phyloP scores from a whole-genome alignment of 805 yeast species.

The Starmerella powellii region DNA sequence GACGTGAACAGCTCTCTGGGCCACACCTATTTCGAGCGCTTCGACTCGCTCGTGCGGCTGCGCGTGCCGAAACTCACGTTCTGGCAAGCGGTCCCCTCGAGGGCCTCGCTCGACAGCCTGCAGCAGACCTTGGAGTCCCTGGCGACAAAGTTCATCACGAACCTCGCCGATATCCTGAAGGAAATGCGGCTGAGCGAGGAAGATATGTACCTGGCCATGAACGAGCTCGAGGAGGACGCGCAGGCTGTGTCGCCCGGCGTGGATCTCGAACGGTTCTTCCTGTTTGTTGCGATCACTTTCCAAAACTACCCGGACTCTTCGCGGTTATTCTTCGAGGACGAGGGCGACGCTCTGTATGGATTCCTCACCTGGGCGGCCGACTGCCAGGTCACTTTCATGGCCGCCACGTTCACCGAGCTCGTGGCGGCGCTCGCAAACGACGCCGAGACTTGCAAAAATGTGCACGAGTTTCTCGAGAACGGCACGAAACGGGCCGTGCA shows the following conservation, averaged over 20 bases:
- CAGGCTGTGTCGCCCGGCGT: slow-evolving; percentile 41
- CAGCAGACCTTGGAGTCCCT: slow-evolving; percentile 21
- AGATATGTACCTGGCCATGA: slow-evolving; percentile 27
- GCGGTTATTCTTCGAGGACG: slow-evolving; percentile 52
- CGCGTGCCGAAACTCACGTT: slow-evolving; percentile 24
- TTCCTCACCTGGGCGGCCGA: slow-evolving; percentile 81
- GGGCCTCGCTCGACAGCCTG: slow-evolving; percentile 13
- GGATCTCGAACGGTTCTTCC: slow-evolving; percentile 77
- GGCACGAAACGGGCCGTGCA: background rate
- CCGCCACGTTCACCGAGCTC: slow-evolving; percentile 70
- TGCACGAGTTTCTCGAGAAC: slow-evolving; percentile 43
- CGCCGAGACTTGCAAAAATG: slow-evolving; percentile 19
- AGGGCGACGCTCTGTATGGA: slow-evolving; percentile 56
- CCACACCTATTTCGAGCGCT: slow-evolving; percentile 5
- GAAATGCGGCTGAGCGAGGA: slow-evolving; percentile 33
- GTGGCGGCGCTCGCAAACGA: slow-evolving; percentile 52
- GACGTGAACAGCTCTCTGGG: slow-evolving; percentile 22
- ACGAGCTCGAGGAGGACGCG: slow-evolving; percentile 12
- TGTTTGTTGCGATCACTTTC: slow-evolving; percentile 61
- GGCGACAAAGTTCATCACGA: slow-evolving; percentile 25
- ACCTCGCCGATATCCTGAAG: slow-evolving; percentile 31
- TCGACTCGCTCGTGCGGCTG: slow-evolving; percentile 19
- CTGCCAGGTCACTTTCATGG: slow-evolving; percentile 58
- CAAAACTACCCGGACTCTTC: slow-evolving; percentile 48
- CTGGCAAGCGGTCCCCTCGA: slow-evolving; percentile 12